A percentile compares a stretch with the other conserved stretches of the same genome.
Conservation (phyloP, 1,284 basidiomycete genomes). For the Trichosporon sp. region DNA sequence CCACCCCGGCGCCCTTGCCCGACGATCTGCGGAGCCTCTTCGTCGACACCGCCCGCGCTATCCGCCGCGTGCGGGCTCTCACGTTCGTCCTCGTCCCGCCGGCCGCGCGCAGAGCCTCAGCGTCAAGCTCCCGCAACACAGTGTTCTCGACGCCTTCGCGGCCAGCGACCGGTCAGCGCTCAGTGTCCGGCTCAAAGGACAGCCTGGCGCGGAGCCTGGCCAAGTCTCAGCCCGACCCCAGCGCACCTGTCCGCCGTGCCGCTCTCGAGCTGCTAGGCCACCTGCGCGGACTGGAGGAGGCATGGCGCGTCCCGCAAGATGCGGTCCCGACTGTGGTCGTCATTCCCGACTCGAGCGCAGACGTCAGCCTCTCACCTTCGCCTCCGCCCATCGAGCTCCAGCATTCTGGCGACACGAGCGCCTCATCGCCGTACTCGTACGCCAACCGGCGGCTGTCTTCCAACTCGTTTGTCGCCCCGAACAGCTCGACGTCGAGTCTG, state of each 20-base stretch:
- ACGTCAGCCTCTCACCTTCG: not conserved
- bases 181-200: not conserved
- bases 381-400: not conserved
- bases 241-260: conserved; percentile 20
- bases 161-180: conserved; percentile 15
- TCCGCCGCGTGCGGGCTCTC: conserved; percentile 31
- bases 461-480: not conserved
- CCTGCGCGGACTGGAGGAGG: conserved; percentile 40
- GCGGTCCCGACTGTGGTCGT: conserved; percentile 11
- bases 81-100: conserved; percentile 21
- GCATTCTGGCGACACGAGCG: not conserved
- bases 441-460: conserved; percentile 4
- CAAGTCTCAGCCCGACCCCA: not conserved
- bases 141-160: conserved; percentile 36
- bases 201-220: not conserved
- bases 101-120: conserved; percentile 10
- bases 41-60: conserved; percentile 30
- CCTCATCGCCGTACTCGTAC: not conserved
- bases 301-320: conserved; percentile 20
- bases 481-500: not conserved
- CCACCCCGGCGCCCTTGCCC: conserved; percentile 13
- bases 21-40: conserved; percentile 9
- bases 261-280: conserved; percentile 41
- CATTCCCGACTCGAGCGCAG: not conserved
- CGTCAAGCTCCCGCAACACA: not conserved